These are phyloP conservation scores for Lentinula sp. DNA, from an alignment of 768 basidiomycete species.

Conservation along the genomic window DNA sequence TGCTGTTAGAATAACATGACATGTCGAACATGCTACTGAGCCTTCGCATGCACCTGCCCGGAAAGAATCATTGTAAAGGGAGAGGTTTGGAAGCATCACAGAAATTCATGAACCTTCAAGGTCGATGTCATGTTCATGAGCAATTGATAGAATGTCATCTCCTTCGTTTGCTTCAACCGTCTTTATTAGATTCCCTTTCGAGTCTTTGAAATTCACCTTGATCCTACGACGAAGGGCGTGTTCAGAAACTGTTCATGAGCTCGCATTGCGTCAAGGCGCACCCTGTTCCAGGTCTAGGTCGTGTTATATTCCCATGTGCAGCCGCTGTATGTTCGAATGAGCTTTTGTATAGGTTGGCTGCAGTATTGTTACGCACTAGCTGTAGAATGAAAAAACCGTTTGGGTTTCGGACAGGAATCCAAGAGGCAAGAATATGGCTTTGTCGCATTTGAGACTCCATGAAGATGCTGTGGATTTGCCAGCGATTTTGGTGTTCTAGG, in stretches of 20 bases:
- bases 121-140: slow-evolving; percentile 94
- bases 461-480: not conserved
- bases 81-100: not conserved
- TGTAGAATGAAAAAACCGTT: slow-evolving; percentile 1
- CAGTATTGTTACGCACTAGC: not conserved
- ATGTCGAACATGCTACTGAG: slow-evolving; percentile 95
- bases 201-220: slow-evolving; percentile 85
- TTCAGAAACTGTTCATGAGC: not conserved
- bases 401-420: not conserved
- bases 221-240: slow-evolving; percentile 43
- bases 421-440: not conserved
- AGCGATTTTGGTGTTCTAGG: not conserved
- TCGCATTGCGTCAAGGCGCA: slow-evolving; percentile 20
- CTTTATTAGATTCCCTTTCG: slow-evolving; percentile 77
- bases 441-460: not conserved
- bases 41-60: slow-evolving; percentile 89
- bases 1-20: slow-evolving; percentile 82
- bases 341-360: not conserved
- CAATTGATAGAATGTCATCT: slow-evolving; percentile 85
- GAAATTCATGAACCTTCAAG: slow-evolving; percentile 68
- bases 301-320: slow-evolving; percentile 47
- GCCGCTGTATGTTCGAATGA: slow-evolving; percentile 11
- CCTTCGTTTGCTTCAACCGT: slow-evolving; percentile 92
- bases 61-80: not conserved
- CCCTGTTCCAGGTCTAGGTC: slow-evolving; percentile 68